Conservation (phyloP, 352 stramenopile species). For the Peronospora tabacina region DNA sequence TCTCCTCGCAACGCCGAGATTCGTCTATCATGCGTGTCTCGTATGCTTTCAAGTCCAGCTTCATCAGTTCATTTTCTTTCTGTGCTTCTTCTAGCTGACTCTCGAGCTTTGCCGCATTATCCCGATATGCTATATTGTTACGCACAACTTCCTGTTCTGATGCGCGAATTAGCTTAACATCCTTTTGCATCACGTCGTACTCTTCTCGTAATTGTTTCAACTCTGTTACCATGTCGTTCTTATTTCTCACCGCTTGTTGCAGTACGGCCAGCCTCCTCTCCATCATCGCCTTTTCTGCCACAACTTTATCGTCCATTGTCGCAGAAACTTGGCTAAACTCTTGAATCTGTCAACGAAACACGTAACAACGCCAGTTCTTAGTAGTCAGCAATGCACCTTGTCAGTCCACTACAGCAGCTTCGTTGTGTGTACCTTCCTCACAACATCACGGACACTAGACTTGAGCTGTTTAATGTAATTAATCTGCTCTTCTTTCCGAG, state of each 20-base stretch:
- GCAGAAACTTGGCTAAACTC: slow-evolving; percentile 25
- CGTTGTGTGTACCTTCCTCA: slow-evolving; percentile 24
- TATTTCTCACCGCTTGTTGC: slow-evolving; percentile 29
- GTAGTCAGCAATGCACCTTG: neutral
- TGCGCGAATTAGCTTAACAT: slow-evolving; percentile 25
- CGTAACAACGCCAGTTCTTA: slow-evolving; percentile 1
- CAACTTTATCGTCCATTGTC: slow-evolving; percentile 33
- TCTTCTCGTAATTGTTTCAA: slow-evolving; percentile 32
- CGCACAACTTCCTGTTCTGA: slow-evolving; percentile 31
- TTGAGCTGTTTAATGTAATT: slow-evolving; percentile 54
- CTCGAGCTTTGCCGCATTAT: slow-evolving; percentile 37
- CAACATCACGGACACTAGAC: slow-evolving; percentile 28
- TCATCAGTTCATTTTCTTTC: slow-evolving; percentile 50
- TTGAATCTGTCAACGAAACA: slow-evolving; percentile 24
- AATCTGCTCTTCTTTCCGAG: slow-evolving; percentile 47
- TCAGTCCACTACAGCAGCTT: neutral
- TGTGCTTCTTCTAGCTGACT: slow-evolving; percentile 43
- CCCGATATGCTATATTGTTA: slow-evolving; percentile 28
- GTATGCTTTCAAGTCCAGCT: slow-evolving; percentile 48
- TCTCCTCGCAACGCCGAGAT: slow-evolving; percentile 50
- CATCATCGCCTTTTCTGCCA: slow-evolving; percentile 25
- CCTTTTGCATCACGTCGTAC: slow-evolving; percentile 26
- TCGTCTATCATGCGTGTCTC: slow-evolving; percentile 42
- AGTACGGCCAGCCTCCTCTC: slow-evolving; percentile 33
- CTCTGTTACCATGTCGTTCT: slow-evolving; percentile 32